phyloP scores from a whole-genome alignment of 2,329 filamentous ascomycete genomes.

The Fusarium oxysporum region DNA sequence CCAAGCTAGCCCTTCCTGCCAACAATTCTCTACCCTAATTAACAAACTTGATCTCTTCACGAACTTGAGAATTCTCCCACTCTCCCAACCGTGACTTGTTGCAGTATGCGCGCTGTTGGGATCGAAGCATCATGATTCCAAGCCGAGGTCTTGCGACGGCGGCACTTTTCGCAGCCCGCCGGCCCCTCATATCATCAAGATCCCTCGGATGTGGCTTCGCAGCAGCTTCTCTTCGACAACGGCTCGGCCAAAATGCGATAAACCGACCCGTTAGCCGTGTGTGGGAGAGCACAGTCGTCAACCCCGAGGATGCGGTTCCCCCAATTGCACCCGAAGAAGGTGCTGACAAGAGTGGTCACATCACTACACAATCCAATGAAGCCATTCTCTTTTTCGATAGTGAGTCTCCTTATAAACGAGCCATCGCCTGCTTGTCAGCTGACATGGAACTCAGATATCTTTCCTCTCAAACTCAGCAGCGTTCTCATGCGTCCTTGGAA shows the following conservation, averaged over 20 bases:
- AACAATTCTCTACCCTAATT: neutral
- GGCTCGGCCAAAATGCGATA: slow-evolving; percentile 3
- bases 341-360: slow-evolving; percentile 82
- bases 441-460: slow-evolving; percentile 71
- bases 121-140: slow-evolving; percentile 45
- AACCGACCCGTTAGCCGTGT: slow-evolving; percentile 23
- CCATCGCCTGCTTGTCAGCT: neutral
- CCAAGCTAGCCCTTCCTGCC: slow-evolving; percentile 6
- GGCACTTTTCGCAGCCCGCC: slow-evolving; percentile 41
- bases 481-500: slow-evolving; percentile 61
- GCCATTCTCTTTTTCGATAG: slow-evolving; percentile 91
- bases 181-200: slow-evolving; percentile 29
- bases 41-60: neutral
- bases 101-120: slow-evolving; percentile 24
- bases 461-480: slow-evolving; percentile 77
- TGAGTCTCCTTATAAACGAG: slow-evolving; percentile 54
- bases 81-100: neutral
- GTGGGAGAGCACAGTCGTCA: slow-evolving; percentile 44
- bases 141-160: slow-evolving; percentile 42
- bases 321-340: slow-evolving; percentile 49
- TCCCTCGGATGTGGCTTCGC: slow-evolving; percentile 17
- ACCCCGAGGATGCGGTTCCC: slow-evolving; percentile 21
- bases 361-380: slow-evolving; percentile 79
- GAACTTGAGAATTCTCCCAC: neutral
- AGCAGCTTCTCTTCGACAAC: slow-evolving; percentile 26